Evolutionary conservation across 768 basidiomycete species (phyloP), one percentile per base, ranked within the genome.

Genomic region (Collybia nuda): DNA sequence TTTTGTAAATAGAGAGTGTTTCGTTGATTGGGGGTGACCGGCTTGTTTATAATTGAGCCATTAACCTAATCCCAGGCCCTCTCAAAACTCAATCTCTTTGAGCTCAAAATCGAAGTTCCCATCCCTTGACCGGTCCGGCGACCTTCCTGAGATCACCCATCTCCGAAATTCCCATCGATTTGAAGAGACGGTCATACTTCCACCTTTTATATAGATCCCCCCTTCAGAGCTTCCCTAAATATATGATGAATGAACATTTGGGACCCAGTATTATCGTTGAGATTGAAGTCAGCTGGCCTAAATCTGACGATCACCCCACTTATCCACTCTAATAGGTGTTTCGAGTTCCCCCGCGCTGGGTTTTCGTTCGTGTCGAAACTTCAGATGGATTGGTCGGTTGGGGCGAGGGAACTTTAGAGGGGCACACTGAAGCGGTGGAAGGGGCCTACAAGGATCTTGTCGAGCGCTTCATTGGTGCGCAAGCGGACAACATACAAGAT

Each of bases 331-430:
- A 1, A 36, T 57, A 82, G 79, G 67, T 73, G 9, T 88, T 90
- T 66, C 82, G 83, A 52, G 71, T 88, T n/a, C 80, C 82, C 14
- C 85, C 86, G 0, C 74, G 84, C 29, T 88, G 86, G 87, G 70
- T 90, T 3, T 87, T 89, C 57, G 82, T 88, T 22, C 77, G 85
- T 6, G 76, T 88, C n/a, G 80, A 82, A 56, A 86, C 84, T 0
- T 71, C 73, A 4, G 76, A 81, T 38, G 84, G 82, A 0, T 63
- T 82, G 21, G 75, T 88, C 23, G 86, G 87, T 26, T 89, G 88
- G 85, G 87, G 87, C 9, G 87, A 88, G 63, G 82, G 74, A 22
- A 88, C 86, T 0, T 76, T 90, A 1, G 88, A 88, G 63, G 79
- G 82, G 6, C 86, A 88, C 61, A 84, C 84, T 5, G 85, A 90